Percentiles rank a stretch among this genome's conserved stretches.
These are phyloP conservation scores for Thermochaetoides thermophila DNA, from an alignment of 495 filamentous ascomycete genomes.

Conservation along the genomic window DNA sequence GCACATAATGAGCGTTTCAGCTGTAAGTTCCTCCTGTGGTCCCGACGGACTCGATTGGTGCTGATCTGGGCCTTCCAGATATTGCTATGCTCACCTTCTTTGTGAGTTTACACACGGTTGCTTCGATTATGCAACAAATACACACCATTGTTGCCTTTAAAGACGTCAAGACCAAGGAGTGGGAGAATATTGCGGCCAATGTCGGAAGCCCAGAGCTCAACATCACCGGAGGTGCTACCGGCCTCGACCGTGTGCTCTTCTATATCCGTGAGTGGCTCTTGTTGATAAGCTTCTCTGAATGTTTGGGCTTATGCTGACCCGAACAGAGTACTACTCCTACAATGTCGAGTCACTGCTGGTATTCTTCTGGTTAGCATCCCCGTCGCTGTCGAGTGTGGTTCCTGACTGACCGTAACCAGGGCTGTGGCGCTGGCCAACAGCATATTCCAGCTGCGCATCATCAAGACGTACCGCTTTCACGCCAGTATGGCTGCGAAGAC, in stretches of 20 bases:
- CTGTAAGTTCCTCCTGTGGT: slow-evolving; percentile 21
- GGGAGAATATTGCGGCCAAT: slow-evolving; percentile 19
- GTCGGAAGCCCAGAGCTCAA: slow-evolving; percentile 28
- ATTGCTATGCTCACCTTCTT: slow-evolving; percentile 27
- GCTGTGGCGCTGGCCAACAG: slow-evolving; percentile 25
- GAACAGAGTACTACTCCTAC: slow-evolving; percentile 33
- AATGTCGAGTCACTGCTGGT: slow-evolving; percentile 33
- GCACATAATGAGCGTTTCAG: slow-evolving; percentile 30
- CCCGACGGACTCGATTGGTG: too few species aligned
- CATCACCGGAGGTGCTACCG: slow-evolving; percentile 29
- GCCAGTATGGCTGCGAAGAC: slow-evolving; percentile 22
- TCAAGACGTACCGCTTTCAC: slow-evolving; percentile 11
- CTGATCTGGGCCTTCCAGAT: slow-evolving; percentile 16
- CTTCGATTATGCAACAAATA: slow-evolving; percentile 32
- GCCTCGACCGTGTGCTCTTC: slow-evolving; percentile 29
- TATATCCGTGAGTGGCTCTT: slow-evolving; percentile 26
- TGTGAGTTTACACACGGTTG: slow-evolving; percentile 23
- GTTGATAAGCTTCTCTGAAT: not conserved
- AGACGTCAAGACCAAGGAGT: slow-evolving; percentile 28
- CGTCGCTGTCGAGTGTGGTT: not conserved
- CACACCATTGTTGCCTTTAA: slow-evolving; percentile 29
- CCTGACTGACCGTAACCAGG: slow-evolving; percentile 12
- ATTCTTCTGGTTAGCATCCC: slow-evolving; percentile 26
- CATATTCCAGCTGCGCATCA: slow-evolving; percentile 18
- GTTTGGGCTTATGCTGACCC: not conserved